Evolutionary conservation across 2,329 filamentous ascomycete species (phyloP).

Genomic region (Paraphaeosphaeria minitans): DNA sequence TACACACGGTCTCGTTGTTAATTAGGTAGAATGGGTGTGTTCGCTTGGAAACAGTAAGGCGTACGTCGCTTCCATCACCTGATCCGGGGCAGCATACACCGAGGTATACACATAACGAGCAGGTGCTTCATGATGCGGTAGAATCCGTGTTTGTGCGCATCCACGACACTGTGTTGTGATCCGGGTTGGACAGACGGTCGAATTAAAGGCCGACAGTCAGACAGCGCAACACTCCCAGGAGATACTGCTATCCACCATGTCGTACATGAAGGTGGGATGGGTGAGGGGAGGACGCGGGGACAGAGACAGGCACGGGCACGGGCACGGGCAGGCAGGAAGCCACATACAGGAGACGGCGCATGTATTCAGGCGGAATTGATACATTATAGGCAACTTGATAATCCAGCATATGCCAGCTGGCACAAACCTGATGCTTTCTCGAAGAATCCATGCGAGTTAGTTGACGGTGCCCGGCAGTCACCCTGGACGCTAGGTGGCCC

Average conservation of each 20-base stretch:
- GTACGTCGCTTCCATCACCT: too few species aligned
- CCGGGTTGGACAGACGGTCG: too few species aligned
- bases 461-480: neutral
- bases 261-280: constrained; percentile 5
- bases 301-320: too few species aligned
- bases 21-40: neutral
- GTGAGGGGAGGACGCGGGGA: constrained; percentile 9
- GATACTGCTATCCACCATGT: neutral
- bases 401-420: constrained; percentile 27
- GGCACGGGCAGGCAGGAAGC: neutral
- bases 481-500: constrained; percentile 9
- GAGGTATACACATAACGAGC: too few species aligned
- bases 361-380: constrained; percentile 9
- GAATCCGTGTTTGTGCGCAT: neutral
- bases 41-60: neutral
- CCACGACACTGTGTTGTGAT: neutral
- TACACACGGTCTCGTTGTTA: neutral
- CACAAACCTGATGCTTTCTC: constrained; percentile 24
- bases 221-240: neutral
- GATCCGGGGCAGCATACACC: too few species aligned
- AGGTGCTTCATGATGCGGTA: too few species aligned
- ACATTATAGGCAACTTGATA: neutral
- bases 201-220: too few species aligned
- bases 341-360: neutral
- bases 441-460: constrained; percentile 26